Evolutionary conservation across 108 stramenopile species (phyloP), one percentile per base, ranked within the genome.

Genomic region (Craspedostauros australis): DNA sequence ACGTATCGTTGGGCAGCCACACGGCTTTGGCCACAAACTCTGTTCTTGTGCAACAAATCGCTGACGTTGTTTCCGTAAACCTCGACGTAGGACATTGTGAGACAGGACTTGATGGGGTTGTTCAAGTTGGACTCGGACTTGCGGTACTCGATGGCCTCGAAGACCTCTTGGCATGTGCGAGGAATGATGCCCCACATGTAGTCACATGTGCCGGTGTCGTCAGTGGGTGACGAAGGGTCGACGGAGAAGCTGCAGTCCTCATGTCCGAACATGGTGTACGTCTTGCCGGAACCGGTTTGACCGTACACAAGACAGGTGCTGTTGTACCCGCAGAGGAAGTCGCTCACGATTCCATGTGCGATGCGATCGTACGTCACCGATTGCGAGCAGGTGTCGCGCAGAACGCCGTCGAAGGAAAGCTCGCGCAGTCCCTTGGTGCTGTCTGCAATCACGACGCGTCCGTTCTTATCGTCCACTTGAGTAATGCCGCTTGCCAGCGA

Each of bases 191-290:
- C 51, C 8, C 39, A 39, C 29, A 15, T 21, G 4, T 51, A 60
- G n/a, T n/a, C n/a, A n/a, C n/a, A n/a, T n/a, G n/a, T n/a, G n/a
- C n/a, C n/a, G n/a, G n/a, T n/a, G n/a, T n/a, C n/a, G n/a, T n/a
- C n/a, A n/a, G n/a, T n/a, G 6, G 24, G 15, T 20, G 18, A 9
- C 6, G 32, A 11, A 27, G 15, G 15, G 37, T 37, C 68, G 40
- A 62, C 31, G 8, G 59, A 58, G n/a, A n/a, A n/a, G n/a, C n/a
- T n/a, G n/a, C n/a, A n/a, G n/a, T n/a, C n/a, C n/a, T n/a, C n/a
- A n/a, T n/a, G n/a, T 19, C 84, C 84, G 55, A 80, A 86, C 82
- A 88, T 82, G 9, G 79, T 82, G 50, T 66, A 64, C 5, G 80
- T 82, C 38, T 88, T 88, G 3, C 86, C 86, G 2, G 50, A 37